phyloP scores from a whole-genome alignment of 306 rosid species.

The Boehmeria nivea region DNA sequence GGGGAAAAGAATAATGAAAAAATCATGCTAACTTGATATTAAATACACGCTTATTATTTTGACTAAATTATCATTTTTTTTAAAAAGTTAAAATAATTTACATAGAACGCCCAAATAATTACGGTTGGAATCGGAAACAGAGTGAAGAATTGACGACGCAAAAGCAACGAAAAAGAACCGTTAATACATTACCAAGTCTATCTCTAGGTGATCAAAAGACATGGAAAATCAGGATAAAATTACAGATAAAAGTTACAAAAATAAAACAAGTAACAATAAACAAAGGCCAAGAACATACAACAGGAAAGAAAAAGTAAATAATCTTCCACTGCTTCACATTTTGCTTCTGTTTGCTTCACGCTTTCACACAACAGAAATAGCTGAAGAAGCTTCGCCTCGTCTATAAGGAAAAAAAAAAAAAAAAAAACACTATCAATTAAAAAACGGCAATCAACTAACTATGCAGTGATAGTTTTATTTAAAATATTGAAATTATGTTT shows the following conservation, averaged over 20 bases:
- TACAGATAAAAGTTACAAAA: background rate
- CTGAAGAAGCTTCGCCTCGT: slow-evolving; percentile 71
- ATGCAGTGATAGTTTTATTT: too few species aligned
- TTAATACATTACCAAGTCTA: slow-evolving; percentile 3
- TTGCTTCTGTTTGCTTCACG: slow-evolving; percentile 29
- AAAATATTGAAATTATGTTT: too few species aligned
- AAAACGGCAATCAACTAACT: too few species aligned
- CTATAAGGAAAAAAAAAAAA: slow-evolving; percentile 24
- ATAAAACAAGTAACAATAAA: background rate
- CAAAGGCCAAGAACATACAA: background rate
- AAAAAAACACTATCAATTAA: background rate
- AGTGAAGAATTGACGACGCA: background rate
- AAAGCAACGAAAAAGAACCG: too few species aligned
- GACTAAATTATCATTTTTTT: too few species aligned
- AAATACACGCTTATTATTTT: too few species aligned
- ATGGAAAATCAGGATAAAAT: background rate
- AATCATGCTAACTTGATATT: too few species aligned
- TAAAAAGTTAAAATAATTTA: background rate
- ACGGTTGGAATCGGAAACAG: background rate
- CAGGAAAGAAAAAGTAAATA: background rate
- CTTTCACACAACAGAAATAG: slow-evolving; percentile 86
- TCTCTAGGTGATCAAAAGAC: too few species aligned
- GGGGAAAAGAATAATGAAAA: too few species aligned
- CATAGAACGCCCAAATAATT: background rate
- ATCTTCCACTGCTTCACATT: background rate